Conservation (phyloP, 1,284 basidiomycete species). For the Boletus mariae region DNA sequence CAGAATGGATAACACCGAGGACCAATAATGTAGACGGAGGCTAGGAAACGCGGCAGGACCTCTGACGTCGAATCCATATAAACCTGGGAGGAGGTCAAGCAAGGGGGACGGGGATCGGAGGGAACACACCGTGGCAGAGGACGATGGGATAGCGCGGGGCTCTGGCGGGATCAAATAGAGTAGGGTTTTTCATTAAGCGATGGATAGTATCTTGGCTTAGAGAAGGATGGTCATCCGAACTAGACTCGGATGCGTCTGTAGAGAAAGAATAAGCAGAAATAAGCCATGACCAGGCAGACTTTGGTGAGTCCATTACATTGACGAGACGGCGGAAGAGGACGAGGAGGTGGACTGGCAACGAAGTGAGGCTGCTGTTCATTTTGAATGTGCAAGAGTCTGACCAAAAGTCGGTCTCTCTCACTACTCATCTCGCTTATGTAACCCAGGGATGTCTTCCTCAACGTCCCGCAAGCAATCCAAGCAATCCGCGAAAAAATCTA, state of each 20-base stretch:
- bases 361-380: slow-evolving; percentile 36
- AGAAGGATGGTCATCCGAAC: not conserved
- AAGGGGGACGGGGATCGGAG: not conserved
- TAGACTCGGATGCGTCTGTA: not conserved
- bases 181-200: slow-evolving; percentile 67
- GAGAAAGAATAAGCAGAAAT: slow-evolving; percentile 9
- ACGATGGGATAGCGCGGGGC: slow-evolving; percentile 88
- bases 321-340: slow-evolving; percentile 59
- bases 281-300: slow-evolving; percentile 19
- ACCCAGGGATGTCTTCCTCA: slow-evolving; percentile 2
- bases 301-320: slow-evolving; percentile 38
- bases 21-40: slow-evolving; percentile 94
- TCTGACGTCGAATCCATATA: slow-evolving; percentile 93
- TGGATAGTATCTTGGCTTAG: slow-evolving; percentile 55
- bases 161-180: slow-evolving; percentile 71
- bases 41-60: slow-evolving; percentile 74
- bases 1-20: slow-evolving; percentile 81
- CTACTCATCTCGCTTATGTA: slow-evolving; percentile 12
- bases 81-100: slow-evolving; percentile 47
- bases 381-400: not conserved
- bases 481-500: slow-evolving; percentile 1
- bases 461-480: slow-evolving; percentile 17
- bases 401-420: not conserved
- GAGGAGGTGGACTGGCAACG: slow-evolving; percentile 56
- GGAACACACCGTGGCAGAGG: slow-evolving; percentile 84